These are phyloP conservation scores for Coemansia sp. DNA, from an alignment of 192 early-diverging fungal genomes.

Conservation along the genomic window DNA sequence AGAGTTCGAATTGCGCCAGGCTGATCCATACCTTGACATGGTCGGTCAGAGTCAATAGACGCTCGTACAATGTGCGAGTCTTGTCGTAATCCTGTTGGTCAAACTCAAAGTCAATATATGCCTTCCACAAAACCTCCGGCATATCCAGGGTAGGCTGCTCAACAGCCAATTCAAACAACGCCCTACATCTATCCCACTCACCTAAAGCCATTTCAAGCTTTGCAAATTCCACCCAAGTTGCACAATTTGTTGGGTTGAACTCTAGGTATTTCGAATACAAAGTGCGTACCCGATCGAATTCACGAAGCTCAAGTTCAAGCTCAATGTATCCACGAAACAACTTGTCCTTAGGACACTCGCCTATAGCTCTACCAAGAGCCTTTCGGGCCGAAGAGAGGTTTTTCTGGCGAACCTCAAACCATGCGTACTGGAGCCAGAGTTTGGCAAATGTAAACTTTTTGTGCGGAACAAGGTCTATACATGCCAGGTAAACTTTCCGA, in stretches of 20 bases:
- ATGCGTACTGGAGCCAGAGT: conserved; percentile 92
- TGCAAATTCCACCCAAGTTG: conserved; percentile 97
- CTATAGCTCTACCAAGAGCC: conserved; percentile 78
- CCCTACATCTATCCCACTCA: conserved; percentile 78
- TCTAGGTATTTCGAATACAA: conserved; percentile 91
- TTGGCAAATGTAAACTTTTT: conserved; percentile 95
- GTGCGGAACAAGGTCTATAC: conserved; percentile 86
- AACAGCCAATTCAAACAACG: conserved; percentile 90
- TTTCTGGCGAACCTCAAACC: conserved; percentile 80
- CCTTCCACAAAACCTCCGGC: conserved; percentile 99
- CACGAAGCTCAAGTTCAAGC: conserved; percentile 87
- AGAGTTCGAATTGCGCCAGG: conserved; percentile 86
- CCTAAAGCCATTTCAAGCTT: conserved; percentile 82
- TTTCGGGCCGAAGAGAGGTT: conserved; percentile 75
- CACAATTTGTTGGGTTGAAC: conserved; percentile 79
- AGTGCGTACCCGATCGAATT: conserved; percentile 88
- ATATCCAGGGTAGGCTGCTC: conserved; percentile 88
- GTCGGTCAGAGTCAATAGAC: conserved; percentile 78
- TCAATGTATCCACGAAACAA: conserved; percentile 97
- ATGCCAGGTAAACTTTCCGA: conserved; percentile 77
- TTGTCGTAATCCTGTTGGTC: conserved; percentile 73
- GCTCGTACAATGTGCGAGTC: conserved; percentile 78
- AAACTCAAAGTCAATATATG: conserved; percentile 94
- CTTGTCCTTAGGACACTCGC: conserved; percentile 85
- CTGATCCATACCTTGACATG: conserved; percentile 99